Percentiles rank a stretch among this genome's conserved stretches.
These are phyloP conservation scores for Cyclocybe aegerita DNA, from an alignment of 768 basidiomycete genomes.

Conservation along the genomic window DNA sequence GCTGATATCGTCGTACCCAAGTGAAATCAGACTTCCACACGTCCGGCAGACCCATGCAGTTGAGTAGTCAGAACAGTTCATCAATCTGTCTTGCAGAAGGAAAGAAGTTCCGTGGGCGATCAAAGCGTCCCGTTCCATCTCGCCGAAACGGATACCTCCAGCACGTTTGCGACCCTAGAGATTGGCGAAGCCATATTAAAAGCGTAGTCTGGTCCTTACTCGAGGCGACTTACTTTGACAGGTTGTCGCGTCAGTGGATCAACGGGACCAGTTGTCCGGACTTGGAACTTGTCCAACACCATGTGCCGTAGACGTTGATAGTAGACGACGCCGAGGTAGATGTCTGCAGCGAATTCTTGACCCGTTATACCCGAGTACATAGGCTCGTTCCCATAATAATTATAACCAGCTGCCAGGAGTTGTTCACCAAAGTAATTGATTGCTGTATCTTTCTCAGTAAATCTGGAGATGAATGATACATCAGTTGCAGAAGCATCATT, in stretches of 20 bases:
- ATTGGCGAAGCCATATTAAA: not conserved
- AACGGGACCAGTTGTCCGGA: slow-evolving; percentile 96
- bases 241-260: slow-evolving; percentile 96
- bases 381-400: slow-evolving; percentile 98
- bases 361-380: slow-evolving; percentile 99
- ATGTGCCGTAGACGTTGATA: slow-evolving; percentile 99
- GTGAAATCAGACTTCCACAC: slow-evolving; percentile 92
- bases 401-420: slow-evolving; percentile 90
- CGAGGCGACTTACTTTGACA: slow-evolving; percentile 69
- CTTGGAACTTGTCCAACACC: slow-evolving; percentile 99
- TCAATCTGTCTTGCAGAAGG: slow-evolving; percentile 95
- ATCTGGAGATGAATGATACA: slow-evolving; percentile 46
- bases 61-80: slow-evolving; percentile 99
- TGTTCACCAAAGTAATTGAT: slow-evolving; percentile 98
- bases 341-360: slow-evolving; percentile 97
- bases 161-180: slow-evolving; percentile 92
- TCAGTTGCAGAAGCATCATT: not conserved
- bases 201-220: too few relatives aligned
- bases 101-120: slow-evolving; percentile 99
- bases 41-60: slow-evolving; percentile 98
- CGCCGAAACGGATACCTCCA: slow-evolving; percentile 98
- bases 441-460: slow-evolving; percentile 96
- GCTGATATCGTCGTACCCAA: slow-evolving; percentile 90
- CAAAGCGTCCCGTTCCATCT: slow-evolving; percentile 99
- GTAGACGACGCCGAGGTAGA: slow-evolving; percentile 97